Evolutionary conservation across 139 green algal species (phyloP), one percentile per base, ranked within the genome.

Genomic region (Chlorella sp.): DNA sequence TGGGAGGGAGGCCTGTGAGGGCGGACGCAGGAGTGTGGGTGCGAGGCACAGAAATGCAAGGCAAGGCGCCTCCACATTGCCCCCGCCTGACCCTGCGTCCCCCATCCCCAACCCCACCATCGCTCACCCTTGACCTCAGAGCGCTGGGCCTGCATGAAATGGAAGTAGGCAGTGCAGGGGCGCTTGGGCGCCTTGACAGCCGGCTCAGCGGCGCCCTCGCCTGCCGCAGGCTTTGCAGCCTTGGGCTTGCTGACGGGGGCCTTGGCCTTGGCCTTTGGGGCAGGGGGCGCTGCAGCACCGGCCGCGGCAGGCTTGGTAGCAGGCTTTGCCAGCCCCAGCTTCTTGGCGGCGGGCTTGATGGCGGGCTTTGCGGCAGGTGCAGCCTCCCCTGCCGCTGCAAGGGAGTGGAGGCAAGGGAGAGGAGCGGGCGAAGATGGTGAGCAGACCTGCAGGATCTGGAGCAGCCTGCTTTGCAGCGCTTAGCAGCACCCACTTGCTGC

Each of bases 111-210:
- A 41, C 18, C 36, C n/a, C 30, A 6, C 11, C n/a, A n/a, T 11
- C 11, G 32, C 74, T 57, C 56, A 81, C 74, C 74, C 56, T 81
- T 81, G 21, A 81, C 34, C 74, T 81, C n/a, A 11, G 55, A 56
- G 11, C 74, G 74, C 21, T 51, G 56, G 36, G 34, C 21, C 4
- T 36, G 47, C 30, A 38, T 15, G 21, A 81, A 81, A 34, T 25
- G 2, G 56, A 81, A 57, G 74, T 71, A 81, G 32, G 74, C 74
- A 34, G 70, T 81, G 55, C 34, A 34, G 20, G 73, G 30, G 28
- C 38, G 38, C 73, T 80, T 80, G 73, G 55, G 55, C 73, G 13
- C 26, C 47, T 47, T 80, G 73, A 5, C 25, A 0, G 70, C 70
- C 23, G 70, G n/a, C 39, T 56, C 18, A 5, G 39, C 70, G 55